Evolutionary conservation across 306 rosid genomes (phyloP).

Genomic region (Prosopis cineraria): DNA sequence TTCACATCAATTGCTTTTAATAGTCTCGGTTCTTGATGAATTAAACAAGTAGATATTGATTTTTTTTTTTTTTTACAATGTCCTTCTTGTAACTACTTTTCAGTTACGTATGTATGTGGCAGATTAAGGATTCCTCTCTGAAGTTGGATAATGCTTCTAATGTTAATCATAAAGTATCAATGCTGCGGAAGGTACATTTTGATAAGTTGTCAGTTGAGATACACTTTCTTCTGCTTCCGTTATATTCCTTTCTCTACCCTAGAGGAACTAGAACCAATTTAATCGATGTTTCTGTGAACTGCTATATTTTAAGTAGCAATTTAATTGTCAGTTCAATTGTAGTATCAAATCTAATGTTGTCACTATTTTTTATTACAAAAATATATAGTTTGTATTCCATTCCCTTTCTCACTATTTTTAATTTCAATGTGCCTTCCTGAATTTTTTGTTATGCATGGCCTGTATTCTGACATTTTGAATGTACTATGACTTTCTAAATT

Average conservation of each 20-base stretch:
- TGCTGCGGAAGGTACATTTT: constrained; percentile 58
- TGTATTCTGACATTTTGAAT: constrained; percentile 7
- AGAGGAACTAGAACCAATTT: background rate
- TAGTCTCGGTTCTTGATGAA: constrained; percentile 4
- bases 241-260: background rate
- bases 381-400: background rate
- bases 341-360: constrained; percentile 9
- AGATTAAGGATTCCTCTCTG: constrained; percentile 54
- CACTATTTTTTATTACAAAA: background rate
- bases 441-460: constrained; percentile 14
- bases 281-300: constrained; percentile 6
- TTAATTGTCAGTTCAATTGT: background rate
- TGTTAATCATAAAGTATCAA: constrained; percentile 48
- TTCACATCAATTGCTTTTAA: constrained; percentile 4
- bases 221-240: constrained; percentile 4
- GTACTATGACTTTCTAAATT: constrained; percentile 30
- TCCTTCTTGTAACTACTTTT: constrained; percentile 26
- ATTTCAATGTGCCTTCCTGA: background rate
- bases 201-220: background rate
- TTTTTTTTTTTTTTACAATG: background rate
- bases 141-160: constrained; percentile 44
- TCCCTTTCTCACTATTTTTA: background rate
- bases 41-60: background rate
- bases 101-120: constrained; percentile 28
- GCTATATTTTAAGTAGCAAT: background rate